Evolutionary conservation across 2,329 filamentous ascomycete species (phyloP).

Genomic region (Xylariaceae sp.): DNA sequence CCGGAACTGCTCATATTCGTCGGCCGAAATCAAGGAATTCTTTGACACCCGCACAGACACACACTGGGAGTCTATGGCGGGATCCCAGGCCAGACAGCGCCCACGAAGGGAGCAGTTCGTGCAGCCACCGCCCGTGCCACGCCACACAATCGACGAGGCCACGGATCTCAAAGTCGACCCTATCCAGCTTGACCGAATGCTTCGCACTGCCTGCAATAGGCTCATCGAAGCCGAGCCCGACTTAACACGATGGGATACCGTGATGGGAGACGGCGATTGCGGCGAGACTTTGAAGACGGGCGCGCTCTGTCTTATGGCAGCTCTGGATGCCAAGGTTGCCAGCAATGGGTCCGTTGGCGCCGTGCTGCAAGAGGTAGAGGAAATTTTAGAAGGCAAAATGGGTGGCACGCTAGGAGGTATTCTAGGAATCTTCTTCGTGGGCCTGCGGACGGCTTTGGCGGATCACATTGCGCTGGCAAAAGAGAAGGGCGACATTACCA

Average conservation of each 20-base stretch:
- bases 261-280: conserved; percentile 64
- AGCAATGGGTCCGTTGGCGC: conserved; percentile 44
- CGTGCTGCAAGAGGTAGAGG: conserved; percentile 47
- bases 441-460: conserved; percentile 37
- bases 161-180: conserved; percentile 51
- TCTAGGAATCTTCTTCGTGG: conserved; percentile 45
- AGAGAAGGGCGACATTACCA: conserved; percentile 31
- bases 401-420: conserved; percentile 38
- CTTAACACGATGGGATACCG: conserved; percentile 58
- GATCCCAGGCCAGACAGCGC: conserved; percentile 39
- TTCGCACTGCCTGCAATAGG: conserved; percentile 50
- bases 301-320: conserved; percentile 46
- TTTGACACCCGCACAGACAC: conserved; percentile 62
- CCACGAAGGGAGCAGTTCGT: conserved; percentile 44
- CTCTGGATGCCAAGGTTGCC: conserved; percentile 39
- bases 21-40: conserved; percentile 55
- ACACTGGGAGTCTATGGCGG: conserved; percentile 50
- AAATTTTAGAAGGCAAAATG: conserved; percentile 55
- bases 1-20: conserved; percentile 42
- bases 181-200: conserved; percentile 47
- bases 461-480: conserved; percentile 33
- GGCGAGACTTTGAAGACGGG: conserved; percentile 58
- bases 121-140: conserved; percentile 33
- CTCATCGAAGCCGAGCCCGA: conserved; percentile 58
- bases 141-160: conserved; percentile 36